Conservation (phyloP, 805 yeast genomes). For the Zygoascus flipseniorum region DNA sequence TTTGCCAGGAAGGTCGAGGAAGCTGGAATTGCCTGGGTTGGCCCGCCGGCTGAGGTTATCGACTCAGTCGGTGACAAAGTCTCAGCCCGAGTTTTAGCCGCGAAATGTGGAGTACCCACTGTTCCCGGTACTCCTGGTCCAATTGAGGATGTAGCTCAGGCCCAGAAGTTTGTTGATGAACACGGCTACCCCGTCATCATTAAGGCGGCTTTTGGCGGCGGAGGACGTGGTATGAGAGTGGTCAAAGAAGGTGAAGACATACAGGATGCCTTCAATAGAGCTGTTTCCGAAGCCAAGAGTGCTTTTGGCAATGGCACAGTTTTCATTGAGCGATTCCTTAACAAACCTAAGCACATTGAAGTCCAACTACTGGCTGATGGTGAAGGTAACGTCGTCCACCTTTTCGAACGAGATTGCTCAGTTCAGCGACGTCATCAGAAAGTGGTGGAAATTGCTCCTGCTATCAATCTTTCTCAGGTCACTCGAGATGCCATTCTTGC, state of each 20-base stretch:
- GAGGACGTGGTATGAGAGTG: slow-evolving; percentile 99
- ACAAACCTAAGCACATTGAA: slow-evolving; percentile 95
- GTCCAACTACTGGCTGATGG: slow-evolving; percentile 91
- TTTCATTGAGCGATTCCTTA: slow-evolving; percentile 90
- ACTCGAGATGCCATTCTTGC: slow-evolving; percentile 88
- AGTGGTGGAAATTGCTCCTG: slow-evolving; percentile 98
- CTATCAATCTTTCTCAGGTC: slow-evolving; percentile 71
- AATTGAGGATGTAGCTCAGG: slow-evolving; percentile 70
- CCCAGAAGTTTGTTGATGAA: slow-evolving; percentile 65
- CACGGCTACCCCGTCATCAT: slow-evolving; percentile 95
- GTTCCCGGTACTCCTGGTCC: slow-evolving; percentile 99
- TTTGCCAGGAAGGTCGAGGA: slow-evolving; percentile 87
- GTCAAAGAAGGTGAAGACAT: slow-evolving; percentile 94
- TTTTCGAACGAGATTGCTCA: slow-evolving; percentile 98
- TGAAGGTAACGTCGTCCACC: slow-evolving; percentile 89
- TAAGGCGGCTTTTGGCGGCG: slow-evolving; percentile 99
- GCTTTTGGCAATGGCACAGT: slow-evolving; percentile 99
- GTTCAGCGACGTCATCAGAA: slow-evolving; percentile 99
- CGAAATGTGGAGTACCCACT: slow-evolving; percentile 72
- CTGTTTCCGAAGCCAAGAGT: slow-evolving; percentile 86
- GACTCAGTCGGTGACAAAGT: slow-evolving; percentile 97
- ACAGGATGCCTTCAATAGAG: slow-evolving; percentile 86
- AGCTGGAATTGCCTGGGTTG: slow-evolving; percentile 91
- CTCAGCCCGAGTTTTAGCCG: slow-evolving; percentile 83
- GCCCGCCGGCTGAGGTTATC: slow-evolving; percentile 81